phyloP scores from a whole-genome alignment of 768 basidiomycete genomes.

The Jaapia argillacea region DNA sequence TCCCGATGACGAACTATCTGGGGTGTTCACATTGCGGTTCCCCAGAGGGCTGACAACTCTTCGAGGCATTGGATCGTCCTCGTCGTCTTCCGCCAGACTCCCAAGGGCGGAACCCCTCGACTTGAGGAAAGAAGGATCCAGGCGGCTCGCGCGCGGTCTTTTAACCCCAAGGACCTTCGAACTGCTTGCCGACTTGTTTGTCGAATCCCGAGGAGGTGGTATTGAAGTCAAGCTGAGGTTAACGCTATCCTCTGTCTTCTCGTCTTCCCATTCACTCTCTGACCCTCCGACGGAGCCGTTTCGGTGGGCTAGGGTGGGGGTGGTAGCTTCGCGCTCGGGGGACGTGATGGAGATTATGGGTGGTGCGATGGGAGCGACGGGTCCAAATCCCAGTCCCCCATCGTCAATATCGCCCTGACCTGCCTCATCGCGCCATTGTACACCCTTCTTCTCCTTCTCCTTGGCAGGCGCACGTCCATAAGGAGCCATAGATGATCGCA shows the following conservation, averaged over 20 bases:
- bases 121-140: conserved; percentile 62
- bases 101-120: conserved; percentile 41
- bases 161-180: conserved; percentile 15
- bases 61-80: conserved; percentile 22
- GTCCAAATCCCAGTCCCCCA: conserved; percentile 22
- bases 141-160: conserved; percentile 52
- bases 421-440: conserved; percentile 83
- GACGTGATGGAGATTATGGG: conserved; percentile 22
- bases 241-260: conserved; percentile 73
- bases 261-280: conserved; percentile 88
- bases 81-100: conserved; percentile 68
- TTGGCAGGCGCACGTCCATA: conserved; percentile 59
- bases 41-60: conserved; percentile 35
- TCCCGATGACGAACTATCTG: conserved; percentile 20
- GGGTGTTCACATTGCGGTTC: conserved; percentile 59
- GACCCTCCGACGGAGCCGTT: conserved; percentile 49
- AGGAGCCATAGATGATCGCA: conserved; percentile 40
- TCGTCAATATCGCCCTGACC: conserved; percentile 79
- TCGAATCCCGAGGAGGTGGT: conserved; percentile 4
- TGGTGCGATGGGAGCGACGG: conserved; percentile 11
- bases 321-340: conserved; percentile 13
- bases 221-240: conserved; percentile 39
- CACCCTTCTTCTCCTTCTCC: conserved; percentile 58
- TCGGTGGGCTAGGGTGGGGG: conserved; percentile 22
- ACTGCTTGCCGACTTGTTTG: conserved; percentile 6